Evolutionary conservation across 768 basidiomycete species (phyloP), one percentile per base, ranked within the genome.

Genomic region (Russula ochroleuca): DNA sequence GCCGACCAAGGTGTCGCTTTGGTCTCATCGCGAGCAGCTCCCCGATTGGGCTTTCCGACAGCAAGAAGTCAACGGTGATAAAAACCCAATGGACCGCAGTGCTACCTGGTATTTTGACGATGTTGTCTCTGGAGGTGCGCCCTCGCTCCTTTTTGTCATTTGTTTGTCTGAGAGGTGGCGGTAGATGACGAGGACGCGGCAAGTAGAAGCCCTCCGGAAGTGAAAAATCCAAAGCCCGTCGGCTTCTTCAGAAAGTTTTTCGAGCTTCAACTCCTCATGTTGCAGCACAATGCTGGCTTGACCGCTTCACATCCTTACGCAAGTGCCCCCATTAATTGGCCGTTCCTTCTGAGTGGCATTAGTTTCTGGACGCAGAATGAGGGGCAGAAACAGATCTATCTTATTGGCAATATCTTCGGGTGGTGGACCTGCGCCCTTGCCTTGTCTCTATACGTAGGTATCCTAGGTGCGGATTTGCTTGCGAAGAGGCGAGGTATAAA

Each of bases 281-380:
- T 98, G 68, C 94, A 97, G 72, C 97, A 99, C 78, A 99, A 99
- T 70, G 95, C 97, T n/a, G 97, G 94, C 23, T 80, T 99, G 67
- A 96, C 94, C 28, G 91, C 94, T n/a, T 91, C 90, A 5, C 97
- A 99, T 73, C 97, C 97, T 47, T 99, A 99, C 73, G 94, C 97
- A 4, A 92, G 90, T 63, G 81, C 81, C n/a, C 94, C 97, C 6
- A 87, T 98, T 76, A 94, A 96, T 73, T 99, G 97, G 97, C 97
- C 97, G 7, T 98, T 98, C 86, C 83, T 94, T 43, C 76, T 98
- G 33, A 92, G 81, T 66, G 97, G 97, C 54, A 98, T 99, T 78
- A 95, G 93, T 72, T 98, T 98, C 82, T 99, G 97, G 97, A 99
- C 97, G 5, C 81, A 91, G 69, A 86, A 81, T 61, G 87, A 88